phyloP scores from a whole-genome alignment of 2,329 filamentous ascomycete species.

The Neonectria punicea region DNA sequence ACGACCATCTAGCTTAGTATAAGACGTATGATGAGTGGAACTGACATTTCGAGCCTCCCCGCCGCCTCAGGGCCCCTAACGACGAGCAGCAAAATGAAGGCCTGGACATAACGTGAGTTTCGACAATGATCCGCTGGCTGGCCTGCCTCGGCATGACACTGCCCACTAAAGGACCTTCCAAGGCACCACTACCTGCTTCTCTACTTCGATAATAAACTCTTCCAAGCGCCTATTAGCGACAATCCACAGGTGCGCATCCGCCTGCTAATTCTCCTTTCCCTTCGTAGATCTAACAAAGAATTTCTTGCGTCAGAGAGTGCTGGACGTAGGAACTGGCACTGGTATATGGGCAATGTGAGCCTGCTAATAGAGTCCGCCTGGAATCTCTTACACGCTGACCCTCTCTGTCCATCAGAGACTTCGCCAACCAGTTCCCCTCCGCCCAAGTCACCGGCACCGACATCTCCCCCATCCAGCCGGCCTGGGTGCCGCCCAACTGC shows the following conservation, averaged over 20 bases:
- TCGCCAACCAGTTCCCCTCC: slow-evolving; percentile 26
- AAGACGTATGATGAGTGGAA: neutral
- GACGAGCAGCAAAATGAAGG: slow-evolving; percentile 31
- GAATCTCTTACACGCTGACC: neutral
- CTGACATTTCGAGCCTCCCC: slow-evolving; percentile 8
- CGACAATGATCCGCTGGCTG: neutral
- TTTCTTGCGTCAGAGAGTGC: slow-evolving; percentile 10
- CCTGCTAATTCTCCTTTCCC: neutral
- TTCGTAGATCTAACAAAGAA: neutral
- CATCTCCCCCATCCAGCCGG: slow-evolving; percentile 24
- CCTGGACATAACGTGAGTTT: slow-evolving; percentile 32
- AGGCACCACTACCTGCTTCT: slow-evolving; percentile 33
- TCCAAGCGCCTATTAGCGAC: slow-evolving; percentile 26
- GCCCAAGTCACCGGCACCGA: slow-evolving; percentile 28
- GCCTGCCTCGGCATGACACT: slow-evolving; percentile 3
- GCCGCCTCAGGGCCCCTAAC: slow-evolving; percentile 20
- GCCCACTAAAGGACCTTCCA: slow-evolving; percentile 1
- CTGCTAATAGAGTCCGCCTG: neutral
- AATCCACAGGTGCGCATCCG: slow-evolving; percentile 17
- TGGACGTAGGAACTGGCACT: slow-evolving; percentile 24
- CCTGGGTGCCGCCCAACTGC: slow-evolving; percentile 21
- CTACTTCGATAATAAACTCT: slow-evolving; percentile 30
- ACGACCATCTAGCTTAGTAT: neutral
- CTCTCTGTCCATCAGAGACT: slow-evolving; percentile 12
- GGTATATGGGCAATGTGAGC: slow-evolving; percentile 25